phyloP scores from a whole-genome alignment of 1,284 basidiomycete species.

The Cryptococcus floricola region DNA sequence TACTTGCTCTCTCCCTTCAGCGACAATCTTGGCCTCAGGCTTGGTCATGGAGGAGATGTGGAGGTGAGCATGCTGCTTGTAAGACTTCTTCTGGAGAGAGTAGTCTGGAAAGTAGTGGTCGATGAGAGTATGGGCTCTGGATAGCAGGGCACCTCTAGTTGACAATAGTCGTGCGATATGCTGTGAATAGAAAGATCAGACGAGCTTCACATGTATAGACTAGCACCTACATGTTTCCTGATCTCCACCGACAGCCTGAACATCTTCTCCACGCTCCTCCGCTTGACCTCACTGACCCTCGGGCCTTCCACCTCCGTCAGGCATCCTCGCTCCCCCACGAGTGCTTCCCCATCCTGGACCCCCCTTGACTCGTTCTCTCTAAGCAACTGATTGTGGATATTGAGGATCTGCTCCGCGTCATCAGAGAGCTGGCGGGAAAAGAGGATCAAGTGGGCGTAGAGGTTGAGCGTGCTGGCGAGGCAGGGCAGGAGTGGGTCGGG shows the following conservation, averaged over 20 bases:
- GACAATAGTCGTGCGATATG: constrained; percentile 14
- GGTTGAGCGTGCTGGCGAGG: constrained; percentile 24
- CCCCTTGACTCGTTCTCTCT: constrained; percentile 3
- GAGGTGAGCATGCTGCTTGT: constrained; percentile 8
- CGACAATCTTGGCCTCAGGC: constrained; percentile 2
- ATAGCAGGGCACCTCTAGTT: constrained; percentile 3
- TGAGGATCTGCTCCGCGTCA: constrained; percentile 19
- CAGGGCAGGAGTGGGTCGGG: constrained; percentile 16
- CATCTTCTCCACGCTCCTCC: constrained; percentile 15
- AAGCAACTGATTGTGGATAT: constrained; percentile 3
- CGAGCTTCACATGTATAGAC: not conserved
- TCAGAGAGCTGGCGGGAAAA: constrained; percentile 11
- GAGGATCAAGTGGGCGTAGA: constrained; percentile 33
- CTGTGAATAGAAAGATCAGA: not conserved
- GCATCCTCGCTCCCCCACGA: constrained; percentile 5
- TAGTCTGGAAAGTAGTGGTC: constrained; percentile 26
- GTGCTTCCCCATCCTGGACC: not conserved
- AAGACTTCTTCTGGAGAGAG: not conserved
- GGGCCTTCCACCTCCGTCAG: constrained; percentile 13
- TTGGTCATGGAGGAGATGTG: constrained; percentile 18
- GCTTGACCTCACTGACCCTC: constrained; percentile 4
- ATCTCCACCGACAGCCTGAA: constrained; percentile 19
- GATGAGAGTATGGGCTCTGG: constrained; percentile 9
- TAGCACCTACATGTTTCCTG: constrained; percentile 16
- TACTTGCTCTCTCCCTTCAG: constrained; percentile 9